Evolutionary conservation across 495 filamentous ascomycete genomes (phyloP).

Genomic region (Neurospora cerealis): DNA sequence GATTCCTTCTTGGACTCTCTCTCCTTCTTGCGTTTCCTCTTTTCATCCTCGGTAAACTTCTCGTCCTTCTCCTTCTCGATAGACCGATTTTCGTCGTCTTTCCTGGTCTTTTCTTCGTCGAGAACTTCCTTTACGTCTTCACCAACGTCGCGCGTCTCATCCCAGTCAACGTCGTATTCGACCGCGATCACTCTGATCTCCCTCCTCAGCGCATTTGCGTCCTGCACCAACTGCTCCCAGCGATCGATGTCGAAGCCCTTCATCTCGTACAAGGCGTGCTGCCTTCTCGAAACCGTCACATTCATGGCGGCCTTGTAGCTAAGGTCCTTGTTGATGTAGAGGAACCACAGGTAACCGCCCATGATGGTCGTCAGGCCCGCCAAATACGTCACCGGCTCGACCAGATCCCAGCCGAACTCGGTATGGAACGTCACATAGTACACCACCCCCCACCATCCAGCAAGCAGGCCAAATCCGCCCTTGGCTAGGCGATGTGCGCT

Average conservation of each 20-base stretch:
- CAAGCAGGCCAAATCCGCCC: constrained; percentile 60
- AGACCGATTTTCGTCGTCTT: constrained; percentile 14
- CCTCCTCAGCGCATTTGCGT: constrained; percentile 65
- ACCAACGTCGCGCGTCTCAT: constrained; percentile 68
- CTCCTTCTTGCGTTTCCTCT: constrained; percentile 27
- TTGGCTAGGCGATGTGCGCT: constrained; percentile 73
- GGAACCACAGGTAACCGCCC: constrained; percentile 85
- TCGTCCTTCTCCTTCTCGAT: constrained; percentile 35
- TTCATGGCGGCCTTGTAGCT: constrained; percentile 78
- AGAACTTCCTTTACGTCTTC: constrained; percentile 62
- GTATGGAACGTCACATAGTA: constrained; percentile 73
- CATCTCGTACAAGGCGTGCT: constrained; percentile 63
- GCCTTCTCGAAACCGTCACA: constrained; percentile 68
- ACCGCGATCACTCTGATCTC: constrained; percentile 76
- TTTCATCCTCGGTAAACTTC: constrained; percentile 36
- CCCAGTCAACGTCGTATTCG: constrained; percentile 92
- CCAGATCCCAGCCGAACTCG: constrained; percentile 70
- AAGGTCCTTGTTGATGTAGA: constrained; percentile 86
- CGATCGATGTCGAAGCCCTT: constrained; percentile 63
- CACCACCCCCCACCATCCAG: constrained; percentile 72
- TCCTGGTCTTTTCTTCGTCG: constrained; percentile 47
- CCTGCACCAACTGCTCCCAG: constrained; percentile 74
- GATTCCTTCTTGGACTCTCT: not conserved
- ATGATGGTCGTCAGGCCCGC: constrained; percentile 76
- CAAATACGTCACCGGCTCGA: constrained; percentile 87